A percentile compares a stretch with the other conserved stretches of the same genome.
phyloP scores from a whole-genome alignment of 208 protist species.

The Crithidia sp. region DNA sequence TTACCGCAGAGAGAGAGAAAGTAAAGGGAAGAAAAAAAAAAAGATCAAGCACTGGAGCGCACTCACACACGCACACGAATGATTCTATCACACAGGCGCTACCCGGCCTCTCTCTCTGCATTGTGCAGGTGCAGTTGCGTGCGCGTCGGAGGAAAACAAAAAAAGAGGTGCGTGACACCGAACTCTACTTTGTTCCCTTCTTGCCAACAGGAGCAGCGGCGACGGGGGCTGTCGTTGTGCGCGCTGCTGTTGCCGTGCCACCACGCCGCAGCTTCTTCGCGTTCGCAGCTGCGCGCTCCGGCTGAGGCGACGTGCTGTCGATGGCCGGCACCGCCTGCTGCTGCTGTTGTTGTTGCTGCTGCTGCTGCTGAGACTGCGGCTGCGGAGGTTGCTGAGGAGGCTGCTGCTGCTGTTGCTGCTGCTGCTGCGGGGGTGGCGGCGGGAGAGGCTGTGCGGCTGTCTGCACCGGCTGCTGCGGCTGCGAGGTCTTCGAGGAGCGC shows the following conservation, averaged over 20 bases:
- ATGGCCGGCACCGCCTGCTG: conserved; percentile 47
- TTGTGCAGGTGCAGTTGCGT: no score
- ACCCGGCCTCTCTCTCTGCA: no score
- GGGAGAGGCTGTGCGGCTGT: conserved; percentile 27
- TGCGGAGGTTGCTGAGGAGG: no score
- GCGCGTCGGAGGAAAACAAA: no score
- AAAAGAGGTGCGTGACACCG: no score
- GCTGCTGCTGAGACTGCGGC: not conserved
- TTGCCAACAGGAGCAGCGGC: conserved; percentile 6
- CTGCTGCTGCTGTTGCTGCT: conserved; percentile 18
- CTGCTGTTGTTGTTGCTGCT: conserved; percentile 20
- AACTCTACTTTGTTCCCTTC: conserved; percentile 21
- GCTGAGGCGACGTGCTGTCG: conserved; percentile 47
- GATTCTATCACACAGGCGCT: no score
- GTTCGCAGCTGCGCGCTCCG: conserved; percentile 23
- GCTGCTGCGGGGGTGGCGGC: conserved; percentile 22
- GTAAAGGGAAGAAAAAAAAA: no score
- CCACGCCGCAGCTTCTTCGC: conserved; percentile 58
- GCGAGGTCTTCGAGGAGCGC: conserved; percentile 36
- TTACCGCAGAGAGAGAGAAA: no score
- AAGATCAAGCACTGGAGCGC: no score
- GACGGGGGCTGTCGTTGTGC: conserved; percentile 11
- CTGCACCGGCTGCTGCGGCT: conserved; percentile 51
- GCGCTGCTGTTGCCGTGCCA: conserved; percentile 36
- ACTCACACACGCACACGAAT: no score